A percentile compares a stretch with the other conserved stretches of the same genome.
Conservation (phyloP, 352 stramenopile genomes). For the Blastocystis sp. region DNA sequence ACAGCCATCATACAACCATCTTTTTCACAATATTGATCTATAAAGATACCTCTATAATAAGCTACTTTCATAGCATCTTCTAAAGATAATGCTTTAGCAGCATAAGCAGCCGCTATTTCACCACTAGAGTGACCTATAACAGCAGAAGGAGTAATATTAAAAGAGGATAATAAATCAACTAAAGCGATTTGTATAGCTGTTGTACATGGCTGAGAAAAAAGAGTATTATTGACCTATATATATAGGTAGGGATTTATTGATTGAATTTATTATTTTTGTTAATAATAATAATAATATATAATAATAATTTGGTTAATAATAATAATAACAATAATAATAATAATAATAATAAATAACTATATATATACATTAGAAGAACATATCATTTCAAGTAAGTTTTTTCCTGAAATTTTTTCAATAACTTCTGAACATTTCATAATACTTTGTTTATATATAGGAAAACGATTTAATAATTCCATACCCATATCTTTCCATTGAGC, state of each 20-base stretch:
- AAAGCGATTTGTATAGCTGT: slow-evolving; percentile 36
- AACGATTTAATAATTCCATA: background rate
- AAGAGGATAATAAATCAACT: slow-evolving; percentile 17
- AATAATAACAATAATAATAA: too few species aligned
- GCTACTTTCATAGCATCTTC: slow-evolving; percentile 38
- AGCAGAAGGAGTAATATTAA: slow-evolving; percentile 7
- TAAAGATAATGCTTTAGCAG: slow-evolving; percentile 22
- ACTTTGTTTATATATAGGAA: slow-evolving; percentile 5
- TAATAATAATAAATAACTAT: too few species aligned
- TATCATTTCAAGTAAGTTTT: slow-evolving; percentile 16
- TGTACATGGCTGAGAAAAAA: slow-evolving; percentile 27
- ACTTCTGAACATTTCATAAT: slow-evolving; percentile 2
- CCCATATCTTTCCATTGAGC: slow-evolving; percentile 30
- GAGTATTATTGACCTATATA: slow-evolving; percentile 25
- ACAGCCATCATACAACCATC: slow-evolving; percentile 25
- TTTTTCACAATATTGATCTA: slow-evolving; percentile 2
- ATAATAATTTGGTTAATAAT: too few species aligned
- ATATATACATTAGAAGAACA: background rate
- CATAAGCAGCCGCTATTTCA: slow-evolving; percentile 34
- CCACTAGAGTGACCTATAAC: slow-evolving; percentile 21
- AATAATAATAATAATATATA: too few species aligned
- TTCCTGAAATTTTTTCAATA: slow-evolving; percentile 12
- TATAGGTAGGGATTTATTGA: too few species aligned
- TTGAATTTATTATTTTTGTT: too few species aligned
- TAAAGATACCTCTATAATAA: slow-evolving; percentile 25